Evolutionary conservation across 768 basidiomycete species (phyloP).

Genomic region (Boletus tomentosulus): DNA sequence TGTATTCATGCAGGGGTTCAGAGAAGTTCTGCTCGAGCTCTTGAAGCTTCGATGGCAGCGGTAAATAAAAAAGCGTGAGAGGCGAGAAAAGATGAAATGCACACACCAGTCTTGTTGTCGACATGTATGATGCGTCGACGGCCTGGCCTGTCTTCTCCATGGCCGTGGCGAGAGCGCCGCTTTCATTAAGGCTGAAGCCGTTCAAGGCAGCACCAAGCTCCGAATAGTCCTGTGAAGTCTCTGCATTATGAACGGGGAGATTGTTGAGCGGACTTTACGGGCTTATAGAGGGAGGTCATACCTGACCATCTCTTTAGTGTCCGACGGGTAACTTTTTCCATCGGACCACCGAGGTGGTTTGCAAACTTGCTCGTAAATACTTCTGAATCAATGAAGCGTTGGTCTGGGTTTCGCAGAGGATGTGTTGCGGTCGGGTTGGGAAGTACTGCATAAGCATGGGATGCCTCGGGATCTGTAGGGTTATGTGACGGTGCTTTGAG

Average conservation of each 20-base stretch:
- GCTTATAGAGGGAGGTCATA: conserved; percentile 30
- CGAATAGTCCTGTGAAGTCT: conserved; percentile 80
- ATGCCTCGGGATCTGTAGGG: conserved; percentile 75
- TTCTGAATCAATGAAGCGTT: conserved; percentile 94
- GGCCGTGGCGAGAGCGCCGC: conserved; percentile 65
- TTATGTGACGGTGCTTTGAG: conserved; percentile 94
- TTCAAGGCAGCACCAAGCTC: conserved; percentile 91
- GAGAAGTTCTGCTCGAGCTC: conserved; percentile 94
- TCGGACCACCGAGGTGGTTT: conserved; percentile 81
- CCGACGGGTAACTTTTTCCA: conserved; percentile 95
- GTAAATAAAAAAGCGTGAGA: conserved; percentile 2
- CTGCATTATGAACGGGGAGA: conserved; percentile 33
- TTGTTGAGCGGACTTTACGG: conserved; percentile 4
- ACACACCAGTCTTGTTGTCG: conserved; percentile 82
- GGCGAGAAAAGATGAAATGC: background rate
- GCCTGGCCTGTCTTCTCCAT: conserved; percentile 98
- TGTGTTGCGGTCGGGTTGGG: conserved; percentile 88
- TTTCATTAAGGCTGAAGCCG: conserved; percentile 89
- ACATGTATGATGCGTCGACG: conserved; percentile 88
- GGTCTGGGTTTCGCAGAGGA: conserved; percentile 89
- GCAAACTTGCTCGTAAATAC: conserved; percentile 95
- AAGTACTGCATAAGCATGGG: conserved; percentile 74
- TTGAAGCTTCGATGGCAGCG: conserved; percentile 58
- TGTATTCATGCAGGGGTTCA: conserved; percentile 93
- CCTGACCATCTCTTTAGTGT: conserved; percentile 94